Evolutionary conservation across 805 yeast genomes (phyloP).

Genomic region (Ogataea wickerhamii): DNA sequence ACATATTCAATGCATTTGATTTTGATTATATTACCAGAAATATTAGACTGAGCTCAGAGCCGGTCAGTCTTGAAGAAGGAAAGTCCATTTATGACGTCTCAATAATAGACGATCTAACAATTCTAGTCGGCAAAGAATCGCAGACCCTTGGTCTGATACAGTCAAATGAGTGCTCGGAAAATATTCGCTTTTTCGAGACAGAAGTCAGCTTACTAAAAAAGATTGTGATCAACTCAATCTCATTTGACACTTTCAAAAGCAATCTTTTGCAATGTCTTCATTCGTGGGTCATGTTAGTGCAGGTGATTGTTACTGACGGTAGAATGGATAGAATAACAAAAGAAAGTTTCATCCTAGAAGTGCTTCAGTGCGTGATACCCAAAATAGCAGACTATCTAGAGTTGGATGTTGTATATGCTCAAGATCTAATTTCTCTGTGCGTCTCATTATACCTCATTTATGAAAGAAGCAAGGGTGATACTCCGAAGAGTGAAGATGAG

Average conservation of each 20-base stretch:
- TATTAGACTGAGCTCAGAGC: constrained; percentile 29
- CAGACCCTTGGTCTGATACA: constrained; percentile 27
- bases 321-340: constrained; percentile 43
- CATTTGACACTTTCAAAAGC: constrained; percentile 45
- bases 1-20: constrained; percentile 35
- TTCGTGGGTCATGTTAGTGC: constrained; percentile 81
- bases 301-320: constrained; percentile 66
- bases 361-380: constrained; percentile 73
- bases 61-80: constrained; percentile 9
- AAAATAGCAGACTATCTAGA: constrained; percentile 73
- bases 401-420: constrained; percentile 60
- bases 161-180: constrained; percentile 13
- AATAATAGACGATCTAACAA: constrained; percentile 33
- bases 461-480: constrained; percentile 38
- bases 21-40: constrained; percentile 41
- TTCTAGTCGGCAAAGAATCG: constrained; percentile 25
- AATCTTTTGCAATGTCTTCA: constrained; percentile 62
- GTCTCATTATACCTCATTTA: constrained; percentile 66
- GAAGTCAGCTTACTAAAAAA: constrained; percentile 31
- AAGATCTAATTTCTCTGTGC: constrained; percentile 71
- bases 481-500: constrained; percentile 27
- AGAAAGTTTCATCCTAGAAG: constrained; percentile 65
- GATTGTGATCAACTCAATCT: constrained; percentile 43
- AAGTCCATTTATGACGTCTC: constrained; percentile 41
- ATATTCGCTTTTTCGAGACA: constrained; percentile 13